A percentile compares a stretch with the other conserved stretches of the same genome.
phyloP scores from a whole-genome alignment of 371 early-diverging fungal species.

The Rhizopus delemar region DNA sequence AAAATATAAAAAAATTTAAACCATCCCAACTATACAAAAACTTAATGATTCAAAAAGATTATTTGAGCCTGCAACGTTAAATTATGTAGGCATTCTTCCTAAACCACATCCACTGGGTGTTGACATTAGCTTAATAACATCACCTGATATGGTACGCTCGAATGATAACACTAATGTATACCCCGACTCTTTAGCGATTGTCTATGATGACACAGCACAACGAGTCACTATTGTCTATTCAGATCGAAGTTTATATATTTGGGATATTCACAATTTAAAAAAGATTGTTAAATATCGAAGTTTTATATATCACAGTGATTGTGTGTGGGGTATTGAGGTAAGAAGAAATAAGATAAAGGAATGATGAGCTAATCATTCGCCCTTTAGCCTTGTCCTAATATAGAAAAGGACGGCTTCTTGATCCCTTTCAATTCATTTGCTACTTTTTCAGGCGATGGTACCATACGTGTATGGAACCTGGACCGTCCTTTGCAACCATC shows the following conservation, averaged over 20 bases:
- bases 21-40: too few relatives aligned
- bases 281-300: conserved; percentile 67
- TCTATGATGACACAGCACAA: conserved; percentile 45
- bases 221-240: conserved; percentile 64
- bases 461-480: conserved; percentile 80
- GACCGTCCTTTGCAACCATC: conserved; percentile 33
- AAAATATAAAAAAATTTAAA: background rate
- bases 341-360: too few relatives aligned
- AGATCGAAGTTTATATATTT: conserved; percentile 75
- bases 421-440: conserved; percentile 72
- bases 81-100: conserved; percentile 72
- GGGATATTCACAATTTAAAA: conserved; percentile 71
- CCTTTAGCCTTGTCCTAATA: conserved; percentile 28
- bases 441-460: conserved; percentile 80
- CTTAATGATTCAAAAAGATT: conserved; percentile 39
- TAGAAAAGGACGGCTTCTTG: conserved; percentile 2
- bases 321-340: conserved; percentile 83
- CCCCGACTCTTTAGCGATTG: conserved; percentile 65
- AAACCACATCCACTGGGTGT: conserved; percentile 76
- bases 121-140: conserved; percentile 49
- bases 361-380: too few relatives aligned
- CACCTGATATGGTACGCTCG: conserved; percentile 35
- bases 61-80: conserved; percentile 69
- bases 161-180: conserved; percentile 39
- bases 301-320: conserved; percentile 75